A percentile compares a stretch with the other conserved stretches of the same genome.
phyloP scores from a whole-genome alignment of 1,139 yeast species.

The Hemisphaericaspora xylanilytica region DNA sequence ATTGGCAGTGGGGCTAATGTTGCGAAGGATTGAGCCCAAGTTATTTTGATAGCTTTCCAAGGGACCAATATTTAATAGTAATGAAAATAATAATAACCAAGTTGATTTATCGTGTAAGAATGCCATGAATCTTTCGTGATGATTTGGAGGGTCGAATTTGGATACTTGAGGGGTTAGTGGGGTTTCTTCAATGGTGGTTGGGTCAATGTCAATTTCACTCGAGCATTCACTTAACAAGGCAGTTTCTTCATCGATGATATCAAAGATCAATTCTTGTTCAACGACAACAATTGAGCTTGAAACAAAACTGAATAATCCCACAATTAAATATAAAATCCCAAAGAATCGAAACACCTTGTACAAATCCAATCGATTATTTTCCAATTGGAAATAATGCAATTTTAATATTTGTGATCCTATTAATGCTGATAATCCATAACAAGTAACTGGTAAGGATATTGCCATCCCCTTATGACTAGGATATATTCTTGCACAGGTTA shows the following conservation, averaged over 20 bases:
- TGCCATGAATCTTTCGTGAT: constrained; percentile 42
- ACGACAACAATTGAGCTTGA: constrained; percentile 65
- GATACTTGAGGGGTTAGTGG: neutral
- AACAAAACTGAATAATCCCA: constrained; percentile 59
- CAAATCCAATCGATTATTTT: constrained; percentile 42
- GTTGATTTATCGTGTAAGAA: constrained; percentile 66
- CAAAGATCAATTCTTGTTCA: constrained; percentile 51
- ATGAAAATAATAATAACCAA: constrained; percentile 59
- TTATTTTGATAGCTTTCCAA: constrained; percentile 85
- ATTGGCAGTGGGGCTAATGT: constrained; percentile 40
- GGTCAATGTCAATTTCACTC: neutral
- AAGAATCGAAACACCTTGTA: constrained; percentile 56
- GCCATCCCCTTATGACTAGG: constrained; percentile 76
- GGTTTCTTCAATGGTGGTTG: constrained; percentile 1
- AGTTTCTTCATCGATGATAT: constrained; percentile 27
- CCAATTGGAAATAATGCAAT: constrained; percentile 31
- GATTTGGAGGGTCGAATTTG: constrained; percentile 42
- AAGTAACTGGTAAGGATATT: constrained; percentile 83
- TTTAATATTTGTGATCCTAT: constrained; percentile 58
- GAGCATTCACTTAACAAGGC: constrained; percentile 10
- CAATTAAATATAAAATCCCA: constrained; percentile 51
- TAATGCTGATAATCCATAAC: constrained; percentile 78
- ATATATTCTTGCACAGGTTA: constrained; percentile 81
- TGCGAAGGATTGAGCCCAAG: constrained; percentile 61
- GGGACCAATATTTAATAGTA: constrained; percentile 77